Percentiles rank a stretch among this genome's conserved stretches.
These are phyloP conservation scores for Chaetomiaceae sp. DNA, from an alignment of 2,329 filamentous ascomycete species.

Conservation along the genomic window DNA sequence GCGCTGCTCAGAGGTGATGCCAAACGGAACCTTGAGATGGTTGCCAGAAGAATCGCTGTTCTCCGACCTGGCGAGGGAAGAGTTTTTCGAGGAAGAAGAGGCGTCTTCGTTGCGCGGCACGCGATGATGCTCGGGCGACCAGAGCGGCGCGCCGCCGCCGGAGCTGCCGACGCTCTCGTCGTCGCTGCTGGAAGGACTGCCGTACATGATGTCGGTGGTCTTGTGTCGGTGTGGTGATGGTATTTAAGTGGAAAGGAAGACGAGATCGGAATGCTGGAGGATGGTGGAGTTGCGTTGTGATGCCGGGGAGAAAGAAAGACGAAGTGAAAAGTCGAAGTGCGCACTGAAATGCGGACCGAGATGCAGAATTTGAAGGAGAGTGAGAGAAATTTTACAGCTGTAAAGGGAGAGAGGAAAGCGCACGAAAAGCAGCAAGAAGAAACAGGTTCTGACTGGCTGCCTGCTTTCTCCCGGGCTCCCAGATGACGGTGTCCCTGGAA, in stretches of 20 bases:
- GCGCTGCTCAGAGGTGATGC: not conserved
- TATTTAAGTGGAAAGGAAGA: not conserved
- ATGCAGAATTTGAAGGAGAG: not conserved
- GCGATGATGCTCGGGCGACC: not conserved
- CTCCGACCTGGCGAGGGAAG: not conserved
- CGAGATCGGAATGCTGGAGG: too few relatives aligned
- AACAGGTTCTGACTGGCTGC: not conserved
- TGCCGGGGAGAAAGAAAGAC: not conserved
- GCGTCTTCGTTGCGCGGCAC: not conserved
- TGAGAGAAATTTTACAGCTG: not conserved
- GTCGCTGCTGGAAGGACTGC: conserved; percentile 3
- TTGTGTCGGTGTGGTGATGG: not conserved
- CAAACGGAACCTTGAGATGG: not conserved
- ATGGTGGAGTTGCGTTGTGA: too few relatives aligned
- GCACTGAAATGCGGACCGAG: not conserved
- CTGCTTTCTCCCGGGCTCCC: not conserved
- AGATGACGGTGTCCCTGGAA: not conserved
- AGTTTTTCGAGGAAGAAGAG: not conserved
- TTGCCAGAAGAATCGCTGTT: not conserved
- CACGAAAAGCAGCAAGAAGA: not conserved
- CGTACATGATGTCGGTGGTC: not conserved
- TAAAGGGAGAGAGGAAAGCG: not conserved
- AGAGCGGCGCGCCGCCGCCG: conserved; percentile 10
- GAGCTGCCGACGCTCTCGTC: not conserved
- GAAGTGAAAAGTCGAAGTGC: not conserved